Evolutionary conservation across 352 stramenopile genomes (phyloP).

Genomic region (Phytopythium litorale): DNA sequence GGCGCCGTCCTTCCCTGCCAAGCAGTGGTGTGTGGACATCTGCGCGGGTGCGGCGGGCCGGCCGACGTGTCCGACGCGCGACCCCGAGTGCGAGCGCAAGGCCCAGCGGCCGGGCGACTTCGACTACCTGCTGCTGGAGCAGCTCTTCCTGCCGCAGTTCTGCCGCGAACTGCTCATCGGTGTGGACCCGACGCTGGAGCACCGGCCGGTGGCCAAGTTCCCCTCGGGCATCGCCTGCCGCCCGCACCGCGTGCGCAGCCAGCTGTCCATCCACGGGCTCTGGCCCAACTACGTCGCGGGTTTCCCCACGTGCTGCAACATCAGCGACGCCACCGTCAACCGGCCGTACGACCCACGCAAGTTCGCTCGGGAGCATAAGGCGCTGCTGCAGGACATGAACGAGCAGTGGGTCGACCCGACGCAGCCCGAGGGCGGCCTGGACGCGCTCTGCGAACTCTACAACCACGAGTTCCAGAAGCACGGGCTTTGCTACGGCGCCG

Average conservation of each 20-base stretch:
- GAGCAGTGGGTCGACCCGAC: slow-evolving; percentile 40
- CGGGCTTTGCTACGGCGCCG: slow-evolving; percentile 70
- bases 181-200: slow-evolving; percentile 44
- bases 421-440: slow-evolving; percentile 25
- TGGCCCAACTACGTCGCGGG: slow-evolving; percentile 47
- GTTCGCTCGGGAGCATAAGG: slow-evolving; percentile 20
- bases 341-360: slow-evolving; percentile 23
- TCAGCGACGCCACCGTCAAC: slow-evolving; percentile 28
- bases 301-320: slow-evolving; percentile 43
- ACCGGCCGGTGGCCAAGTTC: slow-evolving; percentile 44
- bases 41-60: slow-evolving; percentile 15
- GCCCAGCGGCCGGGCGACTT: slow-evolving; percentile 36
- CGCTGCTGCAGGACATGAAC: slow-evolving; percentile 37
- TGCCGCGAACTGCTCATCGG: slow-evolving; percentile 44
- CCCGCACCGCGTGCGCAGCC: slow-evolving; percentile 17
- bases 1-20: slow-evolving; percentile 9
- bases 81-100: slow-evolving; percentile 33
- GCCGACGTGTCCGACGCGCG: slow-evolving; percentile 26
- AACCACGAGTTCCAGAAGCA: slow-evolving; percentile 90
- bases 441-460: slow-evolving; percentile 73
- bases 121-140: slow-evolving; percentile 51
- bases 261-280: slow-evolving; percentile 48
- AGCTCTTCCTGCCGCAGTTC: slow-evolving; percentile 55
- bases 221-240: slow-evolving; percentile 38
- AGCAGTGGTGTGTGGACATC: slow-evolving; percentile 42